Evolutionary conservation across 2,329 filamentous ascomycete genomes (phyloP).

Genomic region (Tolypocladium capitatum): DNA sequence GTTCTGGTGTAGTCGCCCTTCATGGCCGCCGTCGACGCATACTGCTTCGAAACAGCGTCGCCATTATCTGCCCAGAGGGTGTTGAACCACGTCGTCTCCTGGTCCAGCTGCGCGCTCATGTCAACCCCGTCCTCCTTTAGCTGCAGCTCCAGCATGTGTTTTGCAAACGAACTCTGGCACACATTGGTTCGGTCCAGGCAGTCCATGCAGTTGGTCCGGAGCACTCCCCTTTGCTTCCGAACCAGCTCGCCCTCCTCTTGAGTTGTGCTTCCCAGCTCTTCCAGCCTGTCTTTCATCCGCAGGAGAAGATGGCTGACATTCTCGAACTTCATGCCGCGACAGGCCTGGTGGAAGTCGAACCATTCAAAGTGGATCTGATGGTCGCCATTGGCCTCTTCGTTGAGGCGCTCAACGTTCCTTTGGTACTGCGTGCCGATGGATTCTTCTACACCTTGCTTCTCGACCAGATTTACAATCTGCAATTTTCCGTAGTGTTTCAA

Average conservation of each 20-base stretch:
- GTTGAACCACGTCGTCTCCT: constrained; percentile 86
- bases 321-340: constrained; percentile 94
- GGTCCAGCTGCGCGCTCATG: constrained; percentile 62
- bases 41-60: constrained; percentile 89
- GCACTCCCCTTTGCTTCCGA: constrained; percentile 53
- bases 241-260: constrained; percentile 29
- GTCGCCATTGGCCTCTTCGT: constrained; percentile 41
- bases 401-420: constrained; percentile 51
- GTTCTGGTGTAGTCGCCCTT: constrained; percentile 96
- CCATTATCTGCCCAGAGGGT: constrained; percentile 95
- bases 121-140: constrained; percentile 63
- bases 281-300: constrained; percentile 52
- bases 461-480: constrained; percentile 73
- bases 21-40: constrained; percentile 86
- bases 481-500: constrained; percentile 58
- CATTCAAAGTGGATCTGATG: constrained; percentile 56
- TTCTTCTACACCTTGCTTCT: constrained; percentile 73
- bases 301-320: constrained; percentile 75
- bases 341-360: constrained; percentile 94
- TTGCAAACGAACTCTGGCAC: constrained; percentile 81
- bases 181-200: constrained; percentile 94
- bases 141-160: constrained; percentile 68
- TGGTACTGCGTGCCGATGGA: constrained; percentile 70
- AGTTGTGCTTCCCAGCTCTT: constrained; percentile 59
- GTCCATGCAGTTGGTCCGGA: constrained; percentile 98